A percentile compares a stretch with the other conserved stretches of the same genome.
phyloP scores from a whole-genome alignment of 208 protist species.

The Naegleria fowleri region DNA sequence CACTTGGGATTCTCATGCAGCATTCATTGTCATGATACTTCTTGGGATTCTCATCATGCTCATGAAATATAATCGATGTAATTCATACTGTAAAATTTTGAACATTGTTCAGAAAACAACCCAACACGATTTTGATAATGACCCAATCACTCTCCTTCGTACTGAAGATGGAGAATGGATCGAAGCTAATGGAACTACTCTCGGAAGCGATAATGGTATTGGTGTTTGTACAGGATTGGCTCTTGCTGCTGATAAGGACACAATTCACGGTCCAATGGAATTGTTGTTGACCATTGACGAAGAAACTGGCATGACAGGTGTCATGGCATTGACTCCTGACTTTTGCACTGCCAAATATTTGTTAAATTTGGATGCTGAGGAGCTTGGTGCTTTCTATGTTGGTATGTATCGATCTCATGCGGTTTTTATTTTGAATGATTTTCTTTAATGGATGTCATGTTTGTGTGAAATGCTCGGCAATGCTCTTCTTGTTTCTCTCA shows the following conservation, averaged over 20 bases:
- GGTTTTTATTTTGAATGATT: too few relatives aligned
- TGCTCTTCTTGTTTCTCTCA: too few relatives aligned
- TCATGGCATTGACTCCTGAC: neutral
- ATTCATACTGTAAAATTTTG: too few relatives aligned
- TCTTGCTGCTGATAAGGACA: constrained; percentile 27
- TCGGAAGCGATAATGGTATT: constrained; percentile 40
- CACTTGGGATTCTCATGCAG: neutral
- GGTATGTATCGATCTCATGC: neutral
- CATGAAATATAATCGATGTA: too few relatives aligned
- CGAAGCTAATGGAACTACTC: constrained; percentile 19
- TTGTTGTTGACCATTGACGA: constrained; percentile 5
- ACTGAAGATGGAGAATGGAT: neutral
- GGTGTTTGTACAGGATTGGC: constrained; percentile 28
- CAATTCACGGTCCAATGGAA: neutral
- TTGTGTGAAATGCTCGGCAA: too few relatives aligned
- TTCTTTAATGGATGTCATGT: too few relatives aligned
- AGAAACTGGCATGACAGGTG: constrained; percentile 1
- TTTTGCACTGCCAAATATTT: neutral
- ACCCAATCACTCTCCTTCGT: neutral
- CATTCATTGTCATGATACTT: neutral
- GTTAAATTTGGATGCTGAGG: constrained; percentile 6
- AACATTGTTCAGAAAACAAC: neutral
- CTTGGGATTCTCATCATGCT: too few relatives aligned
- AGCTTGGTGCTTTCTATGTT: neutral
- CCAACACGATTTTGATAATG: constrained; percentile 15